Conservation (phyloP, 1,284 basidiomycete species). For the Phlebopus sp. region DNA sequence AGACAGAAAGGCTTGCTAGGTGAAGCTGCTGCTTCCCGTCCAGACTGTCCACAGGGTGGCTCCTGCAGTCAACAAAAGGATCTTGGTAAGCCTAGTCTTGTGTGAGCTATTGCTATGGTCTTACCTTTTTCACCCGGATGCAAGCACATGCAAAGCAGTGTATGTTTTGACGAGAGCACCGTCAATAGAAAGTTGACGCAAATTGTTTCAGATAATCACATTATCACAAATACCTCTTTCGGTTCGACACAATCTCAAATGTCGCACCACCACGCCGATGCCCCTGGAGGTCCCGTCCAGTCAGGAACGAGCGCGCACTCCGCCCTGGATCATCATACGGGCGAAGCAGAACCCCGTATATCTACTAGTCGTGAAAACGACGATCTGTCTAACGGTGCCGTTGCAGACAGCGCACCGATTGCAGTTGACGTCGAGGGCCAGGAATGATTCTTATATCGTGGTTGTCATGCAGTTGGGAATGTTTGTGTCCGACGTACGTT, state of each 20-base stretch:
- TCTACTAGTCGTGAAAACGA: not conserved
- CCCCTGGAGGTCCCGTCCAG: constrained; percentile 1
- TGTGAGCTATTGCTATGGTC: not conserved
- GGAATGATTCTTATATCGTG: not conserved
- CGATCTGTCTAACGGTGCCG: not conserved
- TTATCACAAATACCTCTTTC: constrained; percentile 30
- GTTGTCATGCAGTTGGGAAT: not conserved
- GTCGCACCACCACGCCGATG: not conserved
- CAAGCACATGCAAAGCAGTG: constrained; percentile 71
- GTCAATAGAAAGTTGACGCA: constrained; percentile 2
- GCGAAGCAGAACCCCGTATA: not conserved
- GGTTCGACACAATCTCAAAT: constrained; percentile 9
- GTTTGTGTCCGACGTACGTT: too few species aligned
- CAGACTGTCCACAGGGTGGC: constrained; percentile 61
- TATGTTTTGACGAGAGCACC: constrained; percentile 34
- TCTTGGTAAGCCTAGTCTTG: constrained; percentile 45
- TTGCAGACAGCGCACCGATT: not conserved
- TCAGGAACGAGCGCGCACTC: constrained; percentile 4
- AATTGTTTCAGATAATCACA: constrained; percentile 44
- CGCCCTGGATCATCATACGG: not conserved
- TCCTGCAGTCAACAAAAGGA: constrained; percentile 59
- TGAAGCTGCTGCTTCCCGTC: constrained; percentile 47
- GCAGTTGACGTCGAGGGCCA: not conserved
- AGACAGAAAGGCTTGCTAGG: constrained; percentile 63
- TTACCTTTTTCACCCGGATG: constrained; percentile 10